Percentiles rank a stretch among this genome's conserved stretches.
Evolutionary conservation across 352 stramenopile species (phyloP).

Genomic region (Phytophthora melonis): DNA sequence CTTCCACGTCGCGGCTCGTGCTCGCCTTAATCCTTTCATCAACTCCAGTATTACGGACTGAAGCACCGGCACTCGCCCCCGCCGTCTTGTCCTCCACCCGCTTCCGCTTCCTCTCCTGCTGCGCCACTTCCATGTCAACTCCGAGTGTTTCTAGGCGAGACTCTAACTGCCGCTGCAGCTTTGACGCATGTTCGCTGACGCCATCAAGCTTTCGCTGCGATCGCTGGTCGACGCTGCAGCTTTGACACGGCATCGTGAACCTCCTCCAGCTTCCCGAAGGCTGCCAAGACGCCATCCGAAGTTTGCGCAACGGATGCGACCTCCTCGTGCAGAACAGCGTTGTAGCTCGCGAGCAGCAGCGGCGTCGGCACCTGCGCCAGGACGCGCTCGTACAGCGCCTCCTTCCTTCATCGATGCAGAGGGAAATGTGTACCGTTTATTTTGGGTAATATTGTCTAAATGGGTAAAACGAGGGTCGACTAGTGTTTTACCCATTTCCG

Average conservation of each 20-base stretch:
- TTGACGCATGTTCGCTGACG: too few relatives aligned
- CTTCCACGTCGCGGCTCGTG: too few relatives aligned
- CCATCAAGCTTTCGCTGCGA: constrained; percentile 6
- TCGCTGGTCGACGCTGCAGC: constrained; percentile 14
- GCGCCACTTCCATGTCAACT: neutral
- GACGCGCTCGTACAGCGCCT: constrained; percentile 11
- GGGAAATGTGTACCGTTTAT: too few relatives aligned
- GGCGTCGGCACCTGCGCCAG: constrained; percentile 5
- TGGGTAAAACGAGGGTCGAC: too few relatives aligned
- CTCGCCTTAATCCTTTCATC: too few relatives aligned
- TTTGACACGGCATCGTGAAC: constrained; percentile 18
- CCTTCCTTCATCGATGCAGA: neutral
- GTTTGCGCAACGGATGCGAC: neutral
- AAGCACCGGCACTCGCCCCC: neutral
- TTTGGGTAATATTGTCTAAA: too few relatives aligned
- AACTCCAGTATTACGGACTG: neutral
- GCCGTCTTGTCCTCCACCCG: neutral
- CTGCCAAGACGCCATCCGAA: constrained; percentile 6
- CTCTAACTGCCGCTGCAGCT: neutral
- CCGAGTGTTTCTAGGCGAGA: neutral
- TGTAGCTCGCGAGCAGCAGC: constrained; percentile 9
- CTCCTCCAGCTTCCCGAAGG: constrained; percentile 22
- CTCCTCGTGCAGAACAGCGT: constrained; percentile 15
- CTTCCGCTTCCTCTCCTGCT: neutral
- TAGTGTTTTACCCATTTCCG: too few relatives aligned